Evolutionary conservation across 1,139 yeast species (phyloP).

Genomic region (Geotrichum candidum): DNA sequence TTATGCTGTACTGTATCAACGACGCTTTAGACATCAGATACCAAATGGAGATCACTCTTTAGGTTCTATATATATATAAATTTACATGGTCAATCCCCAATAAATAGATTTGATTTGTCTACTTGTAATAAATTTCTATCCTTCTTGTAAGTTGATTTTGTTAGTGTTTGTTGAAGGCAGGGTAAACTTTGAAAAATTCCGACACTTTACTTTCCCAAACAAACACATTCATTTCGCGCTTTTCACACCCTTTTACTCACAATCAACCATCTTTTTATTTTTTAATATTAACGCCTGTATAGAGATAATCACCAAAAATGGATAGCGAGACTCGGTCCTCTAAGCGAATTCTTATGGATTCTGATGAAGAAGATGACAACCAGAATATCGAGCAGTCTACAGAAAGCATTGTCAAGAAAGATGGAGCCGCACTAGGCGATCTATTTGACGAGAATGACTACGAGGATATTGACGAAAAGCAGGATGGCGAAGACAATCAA

Average conservation of each 20-base stretch:
- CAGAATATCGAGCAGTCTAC: constrained; percentile 9
- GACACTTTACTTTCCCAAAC: not conserved
- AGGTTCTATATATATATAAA: not conserved
- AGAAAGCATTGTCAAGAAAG: constrained; percentile 5
- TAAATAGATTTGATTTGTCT: not conserved
- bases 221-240: not conserved
- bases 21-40: constrained; percentile 22
- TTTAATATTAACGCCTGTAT: not conserved
- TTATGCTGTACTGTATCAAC: constrained; percentile 22
- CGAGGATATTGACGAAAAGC: constrained; percentile 20
- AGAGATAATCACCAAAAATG: not conserved
- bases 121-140: not conserved
- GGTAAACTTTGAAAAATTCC: not conserved
- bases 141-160: not conserved
- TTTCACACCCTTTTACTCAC: not conserved
- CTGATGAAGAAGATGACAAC: constrained; percentile 18
- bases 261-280: not conserved
- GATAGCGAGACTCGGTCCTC: constrained; percentile 1
- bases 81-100: not conserved
- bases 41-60: constrained; percentile 16
- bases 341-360: constrained; percentile 14
- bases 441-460: constrained; percentile 22
- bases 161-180: not conserved
- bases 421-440: constrained; percentile 14
- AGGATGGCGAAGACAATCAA: constrained; percentile 15